Conservation (phyloP, 139 green algal genomes). For the Coelastrella sp. region DNA sequence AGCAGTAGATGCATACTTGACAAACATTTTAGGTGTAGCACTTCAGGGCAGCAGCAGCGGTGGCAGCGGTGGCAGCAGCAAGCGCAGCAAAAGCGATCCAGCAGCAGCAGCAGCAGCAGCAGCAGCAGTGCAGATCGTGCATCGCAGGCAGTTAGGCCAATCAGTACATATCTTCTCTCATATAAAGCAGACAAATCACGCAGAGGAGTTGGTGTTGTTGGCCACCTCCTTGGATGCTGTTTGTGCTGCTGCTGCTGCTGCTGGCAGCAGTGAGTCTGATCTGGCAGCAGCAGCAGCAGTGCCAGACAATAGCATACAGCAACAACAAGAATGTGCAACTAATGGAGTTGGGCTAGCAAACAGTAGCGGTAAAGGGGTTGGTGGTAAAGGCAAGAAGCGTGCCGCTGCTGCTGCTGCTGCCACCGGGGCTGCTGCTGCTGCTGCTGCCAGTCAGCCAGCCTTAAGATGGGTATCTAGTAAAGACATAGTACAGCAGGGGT, state of each 20-base stretch:
- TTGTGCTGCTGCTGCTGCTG: not conserved
- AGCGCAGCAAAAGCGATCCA: not conserved
- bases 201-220: conserved; percentile 64
- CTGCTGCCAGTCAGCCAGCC: not conserved
- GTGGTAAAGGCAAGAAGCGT: not conserved
- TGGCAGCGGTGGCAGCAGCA: not conserved
- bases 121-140: conserved; percentile 43
- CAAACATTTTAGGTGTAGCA: not conserved
- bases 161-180: conserved; percentile 79
- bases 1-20: conserved; percentile 8
- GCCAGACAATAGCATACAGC: not conserved
- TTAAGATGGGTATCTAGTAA: conserved; percentile 28
- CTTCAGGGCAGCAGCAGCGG: not conserved
- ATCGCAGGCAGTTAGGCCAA: conserved; percentile 57
- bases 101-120: no score
- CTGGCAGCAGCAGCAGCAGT: not conserved
- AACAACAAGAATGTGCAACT: not conserved
- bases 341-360: no score
- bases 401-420: not conserved
- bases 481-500: conserved; percentile 9
- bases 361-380: not conserved
- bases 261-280: not conserved
- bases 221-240: conserved; percentile 27
- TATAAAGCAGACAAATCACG: conserved; percentile 72
- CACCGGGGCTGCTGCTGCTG: not conserved